phyloP scores from a whole-genome alignment of 1,284 basidiomycete species.

The Pisolithus thermaeus region DNA sequence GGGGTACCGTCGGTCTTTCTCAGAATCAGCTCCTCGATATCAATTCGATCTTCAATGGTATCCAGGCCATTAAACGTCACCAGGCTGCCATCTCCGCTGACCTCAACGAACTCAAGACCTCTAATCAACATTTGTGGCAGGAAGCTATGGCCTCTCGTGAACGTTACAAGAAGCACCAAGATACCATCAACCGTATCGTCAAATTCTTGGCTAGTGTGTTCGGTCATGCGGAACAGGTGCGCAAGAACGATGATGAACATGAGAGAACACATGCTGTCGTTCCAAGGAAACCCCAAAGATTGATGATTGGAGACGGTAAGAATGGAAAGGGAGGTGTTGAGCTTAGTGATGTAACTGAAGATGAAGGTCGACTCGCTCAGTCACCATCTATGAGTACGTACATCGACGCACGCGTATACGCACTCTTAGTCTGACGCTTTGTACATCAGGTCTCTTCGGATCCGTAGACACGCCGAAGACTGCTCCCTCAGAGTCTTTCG shows the following conservation, averaged over 20 bases:
- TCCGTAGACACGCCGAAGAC: constrained; percentile 28
- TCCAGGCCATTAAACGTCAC: constrained; percentile 86
- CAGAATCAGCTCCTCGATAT: constrained; percentile 64
- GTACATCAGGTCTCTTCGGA: constrained; percentile 24
- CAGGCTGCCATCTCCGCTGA: constrained; percentile 88
- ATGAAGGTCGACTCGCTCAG: constrained; percentile 24
- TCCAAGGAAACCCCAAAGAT: constrained; percentile 44
- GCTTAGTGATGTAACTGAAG: constrained; percentile 36
- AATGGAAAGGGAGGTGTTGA: constrained; percentile 33
- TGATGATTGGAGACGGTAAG: constrained; percentile 62
- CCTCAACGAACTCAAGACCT: constrained; percentile 81
- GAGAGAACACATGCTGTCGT: constrained; percentile 41
- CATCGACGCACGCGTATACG: background rate
- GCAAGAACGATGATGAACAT: constrained; percentile 38
- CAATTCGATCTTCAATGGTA: constrained; percentile 73
- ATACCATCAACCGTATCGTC: constrained; percentile 95
- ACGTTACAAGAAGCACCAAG: constrained; percentile 86
- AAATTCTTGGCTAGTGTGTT: constrained; percentile 94
- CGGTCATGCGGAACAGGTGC: constrained; percentile 48
- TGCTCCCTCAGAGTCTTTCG: constrained; percentile 25
- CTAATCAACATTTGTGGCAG: constrained; percentile 90
- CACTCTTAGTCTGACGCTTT: constrained; percentile 7
- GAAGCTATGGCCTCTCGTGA: constrained; percentile 79
- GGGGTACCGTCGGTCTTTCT: constrained; percentile 21
- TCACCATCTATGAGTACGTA: constrained; percentile 20